Conservation (phyloP, 805 yeast species). For the Saccharomycopsis amapae region DNA sequence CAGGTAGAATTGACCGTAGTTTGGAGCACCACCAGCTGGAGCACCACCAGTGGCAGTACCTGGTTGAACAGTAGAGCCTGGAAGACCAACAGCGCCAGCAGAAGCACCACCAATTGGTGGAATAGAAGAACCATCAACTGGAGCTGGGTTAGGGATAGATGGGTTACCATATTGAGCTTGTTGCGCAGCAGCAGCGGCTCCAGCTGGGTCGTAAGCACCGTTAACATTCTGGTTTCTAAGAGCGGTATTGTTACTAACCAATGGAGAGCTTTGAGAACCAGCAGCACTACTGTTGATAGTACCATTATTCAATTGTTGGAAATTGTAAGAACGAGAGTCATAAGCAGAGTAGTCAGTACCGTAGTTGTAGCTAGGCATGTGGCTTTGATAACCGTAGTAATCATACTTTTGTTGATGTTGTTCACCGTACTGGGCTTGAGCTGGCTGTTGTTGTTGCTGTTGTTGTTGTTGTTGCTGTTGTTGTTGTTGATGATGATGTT, state of each 20-base stretch:
- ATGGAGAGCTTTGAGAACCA: conserved; percentile 31
- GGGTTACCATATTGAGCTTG: conserved; percentile 17
- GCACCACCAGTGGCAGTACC: conserved; percentile 15
- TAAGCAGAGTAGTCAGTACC: conserved; percentile 22
- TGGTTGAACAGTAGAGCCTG: conserved; percentile 18
- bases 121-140: conserved; percentile 17
- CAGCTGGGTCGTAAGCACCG: conserved; percentile 22
- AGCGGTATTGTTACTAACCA: conserved; percentile 27
- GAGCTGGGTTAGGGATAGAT: conserved; percentile 16
- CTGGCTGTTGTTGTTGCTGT: conserved; percentile 27
- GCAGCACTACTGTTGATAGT: conserved; percentile 26
- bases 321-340: conserved; percentile 15
- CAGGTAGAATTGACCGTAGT: conserved; percentile 11
- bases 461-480: conserved; percentile 22
- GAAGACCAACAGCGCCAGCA: conserved; percentile 12
- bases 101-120: conserved; percentile 19
- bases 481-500: conserved; percentile 11
- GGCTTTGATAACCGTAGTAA: conserved; percentile 20
- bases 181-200: conserved; percentile 23
- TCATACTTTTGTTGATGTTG: conserved; percentile 21
- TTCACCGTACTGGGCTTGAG: conserved; percentile 20
- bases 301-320: neutral
- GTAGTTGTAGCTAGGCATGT: conserved; percentile 20
- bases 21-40: conserved; percentile 5
- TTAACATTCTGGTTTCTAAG: conserved; percentile 19